These are phyloP conservation scores for Tricholomella constricta DNA, from an alignment of 768 basidiomycete species.

Conservation along the genomic window DNA sequence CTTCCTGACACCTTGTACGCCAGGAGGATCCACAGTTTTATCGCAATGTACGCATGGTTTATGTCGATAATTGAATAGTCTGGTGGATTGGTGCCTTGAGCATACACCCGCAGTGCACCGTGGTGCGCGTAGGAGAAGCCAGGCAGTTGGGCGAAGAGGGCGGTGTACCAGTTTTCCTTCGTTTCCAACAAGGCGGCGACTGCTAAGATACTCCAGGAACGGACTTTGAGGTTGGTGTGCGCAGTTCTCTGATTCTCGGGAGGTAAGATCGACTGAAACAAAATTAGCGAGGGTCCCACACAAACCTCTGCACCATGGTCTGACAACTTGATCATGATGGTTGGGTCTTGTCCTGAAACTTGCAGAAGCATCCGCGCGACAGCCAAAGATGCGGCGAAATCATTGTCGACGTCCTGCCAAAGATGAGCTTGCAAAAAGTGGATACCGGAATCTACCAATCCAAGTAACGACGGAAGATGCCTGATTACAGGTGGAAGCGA, in stretches of 20 bases:
- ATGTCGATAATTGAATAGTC: constrained; percentile 57
- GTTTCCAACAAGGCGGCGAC: constrained; percentile 52
- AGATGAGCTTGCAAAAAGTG: constrained; percentile 53
- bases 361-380: constrained; percentile 56
- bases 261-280: neutral
- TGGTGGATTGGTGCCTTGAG: constrained; percentile 35
- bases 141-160: constrained; percentile 52
- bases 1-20: constrained; percentile 39
- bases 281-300: neutral
- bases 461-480: constrained; percentile 36
- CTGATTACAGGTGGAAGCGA: constrained; percentile 29
- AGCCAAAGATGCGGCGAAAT: constrained; percentile 53
- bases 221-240: constrained; percentile 40
- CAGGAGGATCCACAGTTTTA: constrained; percentile 73
- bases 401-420: constrained; percentile 50
- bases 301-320: constrained; percentile 39
- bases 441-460: constrained; percentile 51
- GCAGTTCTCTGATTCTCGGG: constrained; percentile 32
- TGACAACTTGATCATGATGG: constrained; percentile 39
- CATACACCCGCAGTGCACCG: constrained; percentile 42
- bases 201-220: constrained; percentile 67
- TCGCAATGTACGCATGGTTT: constrained; percentile 66
- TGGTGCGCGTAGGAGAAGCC: constrained; percentile 52
- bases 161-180: constrained; percentile 33
- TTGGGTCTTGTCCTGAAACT: constrained; percentile 45